Conservation (phyloP, 768 basidiomycete genomes). For the Bullera alba region DNA sequence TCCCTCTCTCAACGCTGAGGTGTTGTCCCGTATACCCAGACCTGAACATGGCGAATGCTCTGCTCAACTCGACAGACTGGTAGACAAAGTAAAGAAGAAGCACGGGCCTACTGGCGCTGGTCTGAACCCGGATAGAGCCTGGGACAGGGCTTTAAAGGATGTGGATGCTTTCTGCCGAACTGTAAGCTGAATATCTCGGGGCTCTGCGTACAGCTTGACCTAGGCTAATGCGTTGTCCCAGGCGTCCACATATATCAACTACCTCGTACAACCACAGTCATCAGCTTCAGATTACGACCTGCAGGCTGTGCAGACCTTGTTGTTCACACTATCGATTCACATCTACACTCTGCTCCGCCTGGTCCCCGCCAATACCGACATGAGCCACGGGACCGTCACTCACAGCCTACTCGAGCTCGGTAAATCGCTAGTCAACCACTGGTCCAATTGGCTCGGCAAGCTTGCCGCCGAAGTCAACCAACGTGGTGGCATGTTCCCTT, state of each 20-base stretch:
- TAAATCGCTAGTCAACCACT: constrained; percentile 14
- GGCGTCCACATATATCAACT: constrained; percentile 33
- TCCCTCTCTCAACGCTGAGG: constrained; percentile 11
- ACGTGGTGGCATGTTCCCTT: constrained; percentile 36
- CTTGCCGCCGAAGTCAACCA: constrained; percentile 30
- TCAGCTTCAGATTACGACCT: neutral
- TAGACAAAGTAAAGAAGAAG: constrained; percentile 14
- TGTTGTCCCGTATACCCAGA: constrained; percentile 24
- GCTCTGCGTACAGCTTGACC: too few species aligned
- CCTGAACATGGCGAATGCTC: constrained; percentile 26
- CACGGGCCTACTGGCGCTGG: neutral
- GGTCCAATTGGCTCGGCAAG: constrained; percentile 18
- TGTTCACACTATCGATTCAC: constrained; percentile 14
- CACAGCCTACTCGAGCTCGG: constrained; percentile 19
- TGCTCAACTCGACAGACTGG: constrained; percentile 7
- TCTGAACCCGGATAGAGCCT: constrained; percentile 5
- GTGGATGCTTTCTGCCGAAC: constrained; percentile 18
- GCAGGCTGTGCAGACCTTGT: constrained; percentile 18
- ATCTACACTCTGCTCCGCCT: constrained; percentile 13
- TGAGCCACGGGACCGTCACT: constrained; percentile 1
- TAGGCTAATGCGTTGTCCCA: constrained; percentile 1
- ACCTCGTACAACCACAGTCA: constrained; percentile 8
- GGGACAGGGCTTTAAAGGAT: constrained; percentile 7
- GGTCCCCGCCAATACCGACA: constrained; percentile 6
- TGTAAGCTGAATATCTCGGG: constrained; percentile 24